Base-by-base conservation (phyloP, 2,329 filamentous ascomycete species). In the Neodidymelliopsis sp. region DNA sequence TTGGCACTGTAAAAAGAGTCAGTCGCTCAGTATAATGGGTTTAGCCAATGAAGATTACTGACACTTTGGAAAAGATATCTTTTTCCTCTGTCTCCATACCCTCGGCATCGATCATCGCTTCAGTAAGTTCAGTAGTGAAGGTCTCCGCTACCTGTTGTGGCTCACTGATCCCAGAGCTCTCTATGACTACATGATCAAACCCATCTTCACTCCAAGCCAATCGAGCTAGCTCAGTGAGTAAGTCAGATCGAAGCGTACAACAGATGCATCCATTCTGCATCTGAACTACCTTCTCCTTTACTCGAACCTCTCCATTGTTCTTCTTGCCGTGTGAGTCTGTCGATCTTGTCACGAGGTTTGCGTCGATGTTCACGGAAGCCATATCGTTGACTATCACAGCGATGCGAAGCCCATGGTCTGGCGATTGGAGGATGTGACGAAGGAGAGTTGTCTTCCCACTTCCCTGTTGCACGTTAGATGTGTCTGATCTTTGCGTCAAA, bases 301-400 rank as follows among this genome's bases (percentile, higher is more conserved):
- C 82, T 2, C 80, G 81, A 25, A 87, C 70, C 18, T 78, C 79
- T 15, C 52, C 53, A 1, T 39, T 40, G 4, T 33, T 35, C 4
- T 40, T 28, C 33, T 56, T 63, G 6, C 11, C 39, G 4, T 34
- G 48, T 19, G 60, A 84, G 79, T 50, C 49, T 16, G 34, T 48
- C 2, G 57, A 52, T 2, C 82, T 75, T 12, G 80, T 80, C 33
- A 88, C 82, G 0, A 87, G 72, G 4, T 83, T 78, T 0, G 84
- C 85, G 48, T 89, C 85, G 56, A 88, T 82, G 56, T 88, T 88
- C 39, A 88, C 58, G 2, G 65, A 58, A 1, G 67, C 75, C 72
- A 90, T 88, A 51, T 90, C 87, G 57, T 90, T 90, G 27, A 90
- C 86, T 16, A 90, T 86, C 11, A 90, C 83, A 0, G 86, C 87